Percentiles rank a stretch among this genome's conserved stretches.
Evolutionary conservation across 2,329 filamentous ascomycete genomes (phyloP).

Genomic region (Nemania sp.): DNA sequence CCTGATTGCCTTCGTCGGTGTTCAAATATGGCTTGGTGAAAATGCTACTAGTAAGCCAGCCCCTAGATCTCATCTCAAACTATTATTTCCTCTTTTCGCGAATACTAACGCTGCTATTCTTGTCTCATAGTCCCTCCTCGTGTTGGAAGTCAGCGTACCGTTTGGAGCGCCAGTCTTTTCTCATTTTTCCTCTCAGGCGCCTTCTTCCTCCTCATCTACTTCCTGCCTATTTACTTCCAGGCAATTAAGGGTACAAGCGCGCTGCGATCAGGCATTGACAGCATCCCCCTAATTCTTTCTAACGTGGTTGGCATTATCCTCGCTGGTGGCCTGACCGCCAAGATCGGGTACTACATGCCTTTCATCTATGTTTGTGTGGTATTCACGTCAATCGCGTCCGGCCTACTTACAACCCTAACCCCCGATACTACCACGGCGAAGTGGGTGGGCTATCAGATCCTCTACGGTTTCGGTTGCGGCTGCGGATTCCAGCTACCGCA

Average conservation of each 20-base stretch:
- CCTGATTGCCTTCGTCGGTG: conserved; percentile 49
- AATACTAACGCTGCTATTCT: not conserved
- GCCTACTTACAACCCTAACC: conserved; percentile 46
- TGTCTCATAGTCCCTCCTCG: conserved; percentile 34
- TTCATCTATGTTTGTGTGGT: conserved; percentile 43
- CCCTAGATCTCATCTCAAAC: not conserved
- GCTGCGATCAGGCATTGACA: conserved; percentile 50
- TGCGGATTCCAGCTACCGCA: conserved; percentile 43
- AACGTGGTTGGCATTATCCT: conserved; percentile 43
- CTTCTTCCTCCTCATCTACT: conserved; percentile 50
- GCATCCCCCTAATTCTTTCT: conserved; percentile 49
- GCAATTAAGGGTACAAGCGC: conserved; percentile 44
- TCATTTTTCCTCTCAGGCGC: conserved; percentile 42
- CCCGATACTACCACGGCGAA: conserved; percentile 29
- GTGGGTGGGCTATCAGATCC: conserved; percentile 51
- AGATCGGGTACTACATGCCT: conserved; percentile 48
- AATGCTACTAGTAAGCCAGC: conserved; percentile 17
- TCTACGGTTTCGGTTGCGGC: conserved; percentile 49
- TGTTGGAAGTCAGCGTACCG: conserved; percentile 42
- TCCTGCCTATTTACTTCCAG: conserved; percentile 51
- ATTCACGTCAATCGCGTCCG: conserved; percentile 45
- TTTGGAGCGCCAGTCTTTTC: conserved; percentile 31
- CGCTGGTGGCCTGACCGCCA: conserved; percentile 43
- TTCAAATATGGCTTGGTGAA: conserved; percentile 41
- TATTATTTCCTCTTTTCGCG: not conserved